These are phyloP conservation scores for Lachancea nothofagi DNA, from an alignment of 805 yeast genomes.

Conservation along the genomic window DNA sequence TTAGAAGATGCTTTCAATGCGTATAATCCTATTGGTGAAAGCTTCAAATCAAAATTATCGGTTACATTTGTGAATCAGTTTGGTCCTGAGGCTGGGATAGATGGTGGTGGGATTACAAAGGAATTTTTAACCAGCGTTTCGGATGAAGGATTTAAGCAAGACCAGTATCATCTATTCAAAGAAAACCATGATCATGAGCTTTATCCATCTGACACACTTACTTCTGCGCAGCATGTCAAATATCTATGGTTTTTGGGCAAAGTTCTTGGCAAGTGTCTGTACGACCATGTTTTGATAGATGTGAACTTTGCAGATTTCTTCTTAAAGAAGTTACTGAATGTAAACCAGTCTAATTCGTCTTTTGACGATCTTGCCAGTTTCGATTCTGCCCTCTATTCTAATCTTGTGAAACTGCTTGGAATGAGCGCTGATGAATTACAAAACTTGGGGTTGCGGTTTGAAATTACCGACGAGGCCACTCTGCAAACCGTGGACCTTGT, in stretches of 20 bases:
- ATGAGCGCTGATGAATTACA: constrained; percentile 54
- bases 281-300: constrained; percentile 76
- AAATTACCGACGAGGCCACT: constrained; percentile 46
- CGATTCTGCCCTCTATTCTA: constrained; percentile 62
- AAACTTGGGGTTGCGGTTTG: constrained; percentile 55
- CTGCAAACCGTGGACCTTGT: constrained; percentile 50
- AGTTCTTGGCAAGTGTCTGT: constrained; percentile 82
- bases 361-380: constrained; percentile 73
- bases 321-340: constrained; percentile 57
- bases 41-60: constrained; percentile 52
- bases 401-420: constrained; percentile 54
- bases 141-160: constrained; percentile 55
- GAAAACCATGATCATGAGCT: constrained; percentile 51
- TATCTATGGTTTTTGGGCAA: constrained; percentile 64
- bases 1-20: constrained; percentile 67
- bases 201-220: constrained; percentile 46
- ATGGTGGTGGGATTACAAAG: constrained; percentile 95
- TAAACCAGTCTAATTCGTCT: constrained; percentile 35
- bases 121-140: constrained; percentile 77
- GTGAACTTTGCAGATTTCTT: constrained; percentile 83
- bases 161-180: constrained; percentile 34
- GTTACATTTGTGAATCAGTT: constrained; percentile 67
- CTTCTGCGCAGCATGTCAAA: constrained; percentile 29
- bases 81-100: constrained; percentile 77
- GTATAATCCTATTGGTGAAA: constrained; percentile 48